These are phyloP conservation scores for Ogataea trehaloabstinens DNA, from an alignment of 805 yeast species.

Conservation along the genomic window DNA sequence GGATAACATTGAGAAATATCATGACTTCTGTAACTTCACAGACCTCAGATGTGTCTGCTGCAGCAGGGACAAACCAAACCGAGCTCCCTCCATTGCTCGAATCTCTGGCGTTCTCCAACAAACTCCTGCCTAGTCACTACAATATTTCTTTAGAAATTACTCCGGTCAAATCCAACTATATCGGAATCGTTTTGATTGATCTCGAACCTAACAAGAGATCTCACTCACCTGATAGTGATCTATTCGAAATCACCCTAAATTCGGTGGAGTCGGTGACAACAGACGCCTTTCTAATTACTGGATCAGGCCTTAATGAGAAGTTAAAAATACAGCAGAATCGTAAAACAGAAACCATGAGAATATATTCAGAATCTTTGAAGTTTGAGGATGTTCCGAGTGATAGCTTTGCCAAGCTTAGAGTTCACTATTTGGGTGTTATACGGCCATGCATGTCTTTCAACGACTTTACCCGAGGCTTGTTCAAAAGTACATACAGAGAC, in stretches of 20 bases:
- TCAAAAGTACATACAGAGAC: slow-evolving; percentile 62
- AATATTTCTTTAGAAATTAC: slow-evolving; percentile 34
- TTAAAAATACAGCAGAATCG: slow-evolving; percentile 35
- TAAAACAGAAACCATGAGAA: slow-evolving; percentile 34
- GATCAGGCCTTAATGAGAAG: slow-evolving; percentile 11
- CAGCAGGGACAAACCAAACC: background rate
- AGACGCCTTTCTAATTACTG: slow-evolving; percentile 28
- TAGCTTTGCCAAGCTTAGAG: slow-evolving; percentile 14
- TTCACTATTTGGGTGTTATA: slow-evolving; percentile 52
- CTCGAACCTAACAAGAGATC: slow-evolving; percentile 27
- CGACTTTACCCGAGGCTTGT: slow-evolving; percentile 63
- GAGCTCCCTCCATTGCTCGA: slow-evolving; percentile 14
- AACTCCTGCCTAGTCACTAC: slow-evolving; percentile 37
- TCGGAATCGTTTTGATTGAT: slow-evolving; percentile 37
- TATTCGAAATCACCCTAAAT: slow-evolving; percentile 35
- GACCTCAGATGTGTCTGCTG: background rate
- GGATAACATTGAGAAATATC: too few relatives aligned
- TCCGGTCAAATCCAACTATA: slow-evolving; percentile 45
- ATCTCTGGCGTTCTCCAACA: slow-evolving; percentile 34
- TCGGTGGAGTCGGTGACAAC: slow-evolving; percentile 41
- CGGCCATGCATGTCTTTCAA: slow-evolving; percentile 48
- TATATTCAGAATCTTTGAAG: slow-evolving; percentile 27
- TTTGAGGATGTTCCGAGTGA: slow-evolving; percentile 14
- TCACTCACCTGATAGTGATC: background rate
- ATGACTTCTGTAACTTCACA: background rate